Evolutionary conservation across 495 filamentous ascomycete genomes (phyloP), one percentile per base, ranked within the genome.

Genomic region (Choiromyces venosus): DNA sequence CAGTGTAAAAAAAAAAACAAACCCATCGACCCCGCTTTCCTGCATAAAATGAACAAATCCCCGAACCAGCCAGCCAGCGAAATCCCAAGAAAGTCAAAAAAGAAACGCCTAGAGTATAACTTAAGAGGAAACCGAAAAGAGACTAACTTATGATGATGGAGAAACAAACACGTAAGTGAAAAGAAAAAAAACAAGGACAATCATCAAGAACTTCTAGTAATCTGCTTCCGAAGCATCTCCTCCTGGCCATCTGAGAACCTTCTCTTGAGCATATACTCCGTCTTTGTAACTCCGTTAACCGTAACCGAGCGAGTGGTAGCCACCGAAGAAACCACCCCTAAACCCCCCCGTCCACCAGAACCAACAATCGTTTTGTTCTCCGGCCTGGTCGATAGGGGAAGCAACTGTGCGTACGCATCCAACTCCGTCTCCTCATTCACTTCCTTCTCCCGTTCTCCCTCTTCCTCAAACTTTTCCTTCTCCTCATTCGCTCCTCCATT

Each of bases 221-320:
- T 33, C 25, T 29, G 52, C 44, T 78, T 73, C 65, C 79, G 75
- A 1, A 78, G 65, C 64, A 71, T 68, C 72, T 81, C 78, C 72
- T 81, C 79, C 12, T 66, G 72, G 16, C 79, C 79, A 29, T 81
- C 78, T 1, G 78, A 36, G 37, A 75, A 81, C n/a, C 73, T 69
- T 42, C 73, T 80, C 25, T 75, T 77, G n/a, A 81, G 64, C 3
- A 78, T 56, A 19, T 74, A 74, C 35, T 71, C 72, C 0, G 75
- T 76, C 46, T 68, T 72, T 10, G 78, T 78, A 9, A 73, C 70
- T 5, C 79, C 79, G 35, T 80, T 68, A 4, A 65, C 61, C 0
- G 78, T 80, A 21, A 64, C 65, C 4, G 78, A 78, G 25, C 70
- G 67, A 21, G 74, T 72, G 1, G 75, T 72, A 10, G 78, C 69